Conservation (phyloP, 345 rosid species). For the Salix purpurea region DNA sequence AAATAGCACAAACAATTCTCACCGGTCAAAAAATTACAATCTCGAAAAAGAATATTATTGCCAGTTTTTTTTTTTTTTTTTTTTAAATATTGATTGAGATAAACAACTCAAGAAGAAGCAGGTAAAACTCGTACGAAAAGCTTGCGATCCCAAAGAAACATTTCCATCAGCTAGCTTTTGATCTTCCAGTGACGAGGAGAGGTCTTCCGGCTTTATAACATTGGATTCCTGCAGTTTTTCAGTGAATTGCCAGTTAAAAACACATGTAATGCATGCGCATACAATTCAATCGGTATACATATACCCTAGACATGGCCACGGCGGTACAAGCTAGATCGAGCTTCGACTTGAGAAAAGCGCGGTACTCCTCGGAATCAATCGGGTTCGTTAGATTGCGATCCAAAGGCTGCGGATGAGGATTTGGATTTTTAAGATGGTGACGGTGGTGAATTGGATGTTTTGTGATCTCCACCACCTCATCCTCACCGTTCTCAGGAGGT, state of each 20-base stretch:
- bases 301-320: constrained; percentile 63
- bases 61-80: background rate
- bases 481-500: constrained; percentile 30
- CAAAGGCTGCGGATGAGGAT: constrained; percentile 23
- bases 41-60: background rate
- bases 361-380: constrained; percentile 43
- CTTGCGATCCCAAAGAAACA: constrained; percentile 34
- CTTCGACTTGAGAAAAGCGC: constrained; percentile 53
- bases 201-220: constrained; percentile 53
- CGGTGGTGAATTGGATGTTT: constrained; percentile 11
- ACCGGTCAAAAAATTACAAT: background rate
- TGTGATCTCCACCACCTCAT: constrained; percentile 44
- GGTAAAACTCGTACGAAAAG: constrained; percentile 31
- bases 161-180: constrained; percentile 22
- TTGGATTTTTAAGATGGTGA: constrained; percentile 9
- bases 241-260: background rate
- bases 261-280: background rate
- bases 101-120: background rate
- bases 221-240: constrained; percentile 34
- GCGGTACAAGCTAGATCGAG: constrained; percentile 79
- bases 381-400: constrained; percentile 28
- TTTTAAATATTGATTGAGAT: background rate
- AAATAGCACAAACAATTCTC: background rate
- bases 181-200: constrained; percentile 34
- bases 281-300: background rate